A percentile compares a stretch with the other conserved stretches of the same genome.
These are phyloP conservation scores for Globisporangium uncinulatum DNA, from an alignment of 352 stramenopile species.

Conservation along the genomic window DNA sequence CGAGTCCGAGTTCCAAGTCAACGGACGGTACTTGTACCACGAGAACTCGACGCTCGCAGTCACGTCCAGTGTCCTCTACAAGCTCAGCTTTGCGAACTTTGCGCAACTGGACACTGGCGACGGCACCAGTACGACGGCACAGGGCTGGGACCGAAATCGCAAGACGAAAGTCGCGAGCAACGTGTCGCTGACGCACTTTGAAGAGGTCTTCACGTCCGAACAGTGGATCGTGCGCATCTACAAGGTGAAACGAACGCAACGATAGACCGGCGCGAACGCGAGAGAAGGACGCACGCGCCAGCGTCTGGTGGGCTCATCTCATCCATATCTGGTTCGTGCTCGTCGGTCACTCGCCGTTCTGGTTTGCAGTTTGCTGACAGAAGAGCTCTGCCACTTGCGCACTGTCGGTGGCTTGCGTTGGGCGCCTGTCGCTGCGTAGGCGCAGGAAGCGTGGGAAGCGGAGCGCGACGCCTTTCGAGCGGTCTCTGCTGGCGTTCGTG, in stretches of 20 bases:
- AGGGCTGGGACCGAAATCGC: slow-evolving; percentile 71
- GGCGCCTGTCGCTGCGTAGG: slow-evolving; percentile 93
- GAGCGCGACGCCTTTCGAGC: slow-evolving; percentile 90
- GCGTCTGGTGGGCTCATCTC: background rate
- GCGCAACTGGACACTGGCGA: slow-evolving; percentile 28
- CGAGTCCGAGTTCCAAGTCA: slow-evolving; percentile 77
- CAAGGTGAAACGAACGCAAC: slow-evolving; percentile 33
- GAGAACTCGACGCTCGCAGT: slow-evolving; percentile 72
- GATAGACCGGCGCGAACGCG: background rate
- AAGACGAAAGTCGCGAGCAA: slow-evolving; percentile 46
- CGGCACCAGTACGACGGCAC: slow-evolving; percentile 16
- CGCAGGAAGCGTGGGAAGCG: slow-evolving; percentile 98
- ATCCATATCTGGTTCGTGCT: background rate
- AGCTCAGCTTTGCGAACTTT: slow-evolving; percentile 87
- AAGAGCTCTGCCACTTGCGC: slow-evolving; percentile 89
- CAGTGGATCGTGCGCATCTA: slow-evolving; percentile 94
- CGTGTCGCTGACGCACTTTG: slow-evolving; percentile 80
- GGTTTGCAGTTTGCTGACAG: slow-evolving; percentile 29
- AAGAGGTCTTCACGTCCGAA: slow-evolving; percentile 90
- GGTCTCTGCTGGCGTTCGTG: too few species aligned
- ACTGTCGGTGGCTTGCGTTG: slow-evolving; percentile 92
- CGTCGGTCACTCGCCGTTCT: slow-evolving; percentile 2
- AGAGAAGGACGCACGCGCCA: background rate
- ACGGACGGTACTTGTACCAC: slow-evolving; percentile 63
- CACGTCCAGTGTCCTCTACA: slow-evolving; percentile 89